These are phyloP conservation scores for Scytalidium sp. DNA, from an alignment of 2,329 filamentous ascomycete species.

Conservation along the genomic window DNA sequence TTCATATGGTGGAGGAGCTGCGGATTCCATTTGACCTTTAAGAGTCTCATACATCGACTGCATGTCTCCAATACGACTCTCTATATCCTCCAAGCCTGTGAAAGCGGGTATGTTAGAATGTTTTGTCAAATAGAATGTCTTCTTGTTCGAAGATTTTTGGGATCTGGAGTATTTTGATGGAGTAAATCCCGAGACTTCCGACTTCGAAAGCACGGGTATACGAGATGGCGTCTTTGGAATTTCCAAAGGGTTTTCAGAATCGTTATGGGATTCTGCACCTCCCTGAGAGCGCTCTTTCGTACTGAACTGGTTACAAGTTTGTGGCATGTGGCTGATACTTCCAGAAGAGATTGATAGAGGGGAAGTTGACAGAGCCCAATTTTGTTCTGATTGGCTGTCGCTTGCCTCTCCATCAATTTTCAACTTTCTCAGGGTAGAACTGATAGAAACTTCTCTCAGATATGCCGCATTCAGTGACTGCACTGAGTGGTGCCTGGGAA, in stretches of 20 bases:
- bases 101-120: slow-evolving; percentile 66
- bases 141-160: slow-evolving; percentile 32
- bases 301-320: no score
- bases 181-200: slow-evolving; percentile 15
- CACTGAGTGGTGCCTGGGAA: slow-evolving; percentile 7
- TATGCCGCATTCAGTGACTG: slow-evolving; percentile 4
- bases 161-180: slow-evolving; percentile 41
- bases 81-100: slow-evolving; percentile 72
- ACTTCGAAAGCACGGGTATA: slow-evolving; percentile 27
- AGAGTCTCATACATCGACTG: slow-evolving; percentile 71
- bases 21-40: slow-evolving; percentile 68
- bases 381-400: slow-evolving; percentile 8
- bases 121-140: slow-evolving; percentile 61
- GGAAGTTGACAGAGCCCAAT: not conserved
- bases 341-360: not conserved
- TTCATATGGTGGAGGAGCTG: slow-evolving; percentile 67
- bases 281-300: not conserved
- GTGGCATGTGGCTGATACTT: no score
- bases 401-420: slow-evolving; percentile 20
- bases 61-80: slow-evolving; percentile 72
- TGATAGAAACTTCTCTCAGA: slow-evolving; percentile 33
- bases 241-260: slow-evolving; percentile 18
- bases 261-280: not conserved
- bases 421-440: slow-evolving; percentile 32
- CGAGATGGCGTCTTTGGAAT: slow-evolving; percentile 29